A percentile compares a stretch with the other conserved stretches of the same genome.
phyloP scores from a whole-genome alignment of 2,329 filamentous ascomycete genomes.

The Alternaria ethzedia region DNA sequence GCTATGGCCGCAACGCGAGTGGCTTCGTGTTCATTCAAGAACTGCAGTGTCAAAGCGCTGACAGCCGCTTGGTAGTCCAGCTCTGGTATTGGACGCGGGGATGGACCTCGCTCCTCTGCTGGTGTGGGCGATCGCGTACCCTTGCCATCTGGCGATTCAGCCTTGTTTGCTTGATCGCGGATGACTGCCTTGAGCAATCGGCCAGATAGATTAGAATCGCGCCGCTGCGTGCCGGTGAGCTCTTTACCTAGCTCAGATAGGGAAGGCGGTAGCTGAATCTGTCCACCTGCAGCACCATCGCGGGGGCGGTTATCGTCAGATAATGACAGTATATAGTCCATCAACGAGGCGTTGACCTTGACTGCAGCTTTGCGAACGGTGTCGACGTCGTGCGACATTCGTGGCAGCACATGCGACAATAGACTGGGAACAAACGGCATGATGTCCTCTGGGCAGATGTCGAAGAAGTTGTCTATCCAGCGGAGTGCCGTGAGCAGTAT shows the following conservation, averaged over 20 bases:
- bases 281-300: slow-evolving; percentile 49
- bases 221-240: slow-evolving; percentile 48
- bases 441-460: slow-evolving; percentile 97
- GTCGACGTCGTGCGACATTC: slow-evolving; percentile 90
- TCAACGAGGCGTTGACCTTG: slow-evolving; percentile 86
- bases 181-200: slow-evolving; percentile 45
- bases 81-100: slow-evolving; percentile 62
- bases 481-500: slow-evolving; percentile 87
- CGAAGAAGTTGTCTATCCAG: slow-evolving; percentile 96
- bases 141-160: slow-evolving; percentile 32
- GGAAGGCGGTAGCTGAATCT: slow-evolving; percentile 51
- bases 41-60: slow-evolving; percentile 88
- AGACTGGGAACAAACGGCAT: slow-evolving; percentile 93
- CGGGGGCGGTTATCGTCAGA: slow-evolving; percentile 65
- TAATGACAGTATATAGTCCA: slow-evolving; percentile 92
- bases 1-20: slow-evolving; percentile 91
- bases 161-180: slow-evolving; percentile 39
- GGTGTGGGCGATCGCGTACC: slow-evolving; percentile 51
- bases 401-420: slow-evolving; percentile 87
- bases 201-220: slow-evolving; percentile 48
- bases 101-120: slow-evolving; percentile 53
- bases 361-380: slow-evolving; percentile 86
- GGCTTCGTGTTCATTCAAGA: slow-evolving; percentile 95
- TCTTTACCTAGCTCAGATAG: slow-evolving; percentile 50
- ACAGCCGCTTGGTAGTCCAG: slow-evolving; percentile 97